Evolutionary conservation across 129 eudicot genomes (phyloP).

Genomic region (Flaveria robusta): DNA sequence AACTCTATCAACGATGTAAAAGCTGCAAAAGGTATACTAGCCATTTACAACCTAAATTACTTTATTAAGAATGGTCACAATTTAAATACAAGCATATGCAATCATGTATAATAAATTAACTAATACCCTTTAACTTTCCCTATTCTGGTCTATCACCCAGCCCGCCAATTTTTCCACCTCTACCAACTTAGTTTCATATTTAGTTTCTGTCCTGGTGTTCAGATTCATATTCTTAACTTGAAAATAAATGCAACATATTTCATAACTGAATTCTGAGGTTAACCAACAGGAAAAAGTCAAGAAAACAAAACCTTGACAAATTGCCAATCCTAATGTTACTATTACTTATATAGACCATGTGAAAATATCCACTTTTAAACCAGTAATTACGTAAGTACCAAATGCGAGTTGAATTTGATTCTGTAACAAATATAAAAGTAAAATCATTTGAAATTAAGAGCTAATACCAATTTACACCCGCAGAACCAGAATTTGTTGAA

Average conservation of each 20-base stretch:
- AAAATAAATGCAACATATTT: background rate
- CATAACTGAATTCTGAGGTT: background rate
- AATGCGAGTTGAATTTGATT: conserved; percentile 29
- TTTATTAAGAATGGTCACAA: background rate
- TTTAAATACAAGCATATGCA: background rate
- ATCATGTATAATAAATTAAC: background rate
- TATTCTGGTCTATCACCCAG: background rate
- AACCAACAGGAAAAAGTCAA: background rate
- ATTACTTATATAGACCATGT: background rate
- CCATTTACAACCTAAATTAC: background rate
- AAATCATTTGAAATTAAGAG: conserved; percentile 79
- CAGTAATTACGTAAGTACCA: background rate
- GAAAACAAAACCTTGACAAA: background rate
- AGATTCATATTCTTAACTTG: conserved; percentile 10
- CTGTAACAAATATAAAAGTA: conserved; percentile 36
- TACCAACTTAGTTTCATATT: conserved; percentile 14
- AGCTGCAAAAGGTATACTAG: background rate
- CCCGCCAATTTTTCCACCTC: background rate
- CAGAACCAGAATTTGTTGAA: conserved; percentile 97
- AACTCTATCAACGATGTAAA: conserved; percentile 3
- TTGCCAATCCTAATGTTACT: conserved; percentile 12
- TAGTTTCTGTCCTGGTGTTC: background rate
- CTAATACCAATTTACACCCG: conserved; percentile 93
- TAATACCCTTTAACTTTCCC: background rate
- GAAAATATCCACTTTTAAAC: conserved; percentile 13